Evolutionary conservation across 805 yeast genomes (phyloP), one percentile per base, ranked within the genome.

Genomic region (Candida oleophila): DNA sequence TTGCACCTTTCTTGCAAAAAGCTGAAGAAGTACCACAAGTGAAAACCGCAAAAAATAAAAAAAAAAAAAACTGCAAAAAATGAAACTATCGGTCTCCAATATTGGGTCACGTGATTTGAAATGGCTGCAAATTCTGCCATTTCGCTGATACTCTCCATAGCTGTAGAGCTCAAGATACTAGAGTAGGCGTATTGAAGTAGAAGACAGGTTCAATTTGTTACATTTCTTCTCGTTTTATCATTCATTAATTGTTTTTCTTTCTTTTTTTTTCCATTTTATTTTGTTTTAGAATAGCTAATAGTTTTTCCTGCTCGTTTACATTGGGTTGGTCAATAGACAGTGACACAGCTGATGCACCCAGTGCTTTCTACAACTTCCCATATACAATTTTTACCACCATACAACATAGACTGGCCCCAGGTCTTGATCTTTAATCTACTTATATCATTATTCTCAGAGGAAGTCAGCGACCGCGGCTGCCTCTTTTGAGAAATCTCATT

Each of bases 331-430:
- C 15, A 73, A 50, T 65, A 73, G 8, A 73, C 56, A 3, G 76
- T 72, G 20, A 72, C 60, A 8, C 71, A 54, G 22, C 71, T 56
- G 21, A 69, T 63, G 41, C 69, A 65, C 4, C 68, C 66, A 46
- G 59, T 64, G 37, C 66, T 61, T 48, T 68, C 67, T 11, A 71
- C 56, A 16, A 73, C 77, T 45, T 76, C 80, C 66, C 71, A 69
- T 7, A 75, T 69, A 45, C 74, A 62, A 44, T 68, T 45, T 41
- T 64, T 53, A 45, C 57, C 64, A n/a, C 77, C 75, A 50, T 70
- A 69, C 39, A 73, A 50, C 45, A 65, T 65, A 32, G 69, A 65
- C 55, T 71, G 76, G 30, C 76, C 76, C 76, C 77, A 71, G 2
- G 65, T 65, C 47, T 62, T 65, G 21, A 56, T 56, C 41, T 60